Base-by-base conservation (phyloP, 2,329 filamentous ascomycete species). In the Fusarium sp. region DNA sequence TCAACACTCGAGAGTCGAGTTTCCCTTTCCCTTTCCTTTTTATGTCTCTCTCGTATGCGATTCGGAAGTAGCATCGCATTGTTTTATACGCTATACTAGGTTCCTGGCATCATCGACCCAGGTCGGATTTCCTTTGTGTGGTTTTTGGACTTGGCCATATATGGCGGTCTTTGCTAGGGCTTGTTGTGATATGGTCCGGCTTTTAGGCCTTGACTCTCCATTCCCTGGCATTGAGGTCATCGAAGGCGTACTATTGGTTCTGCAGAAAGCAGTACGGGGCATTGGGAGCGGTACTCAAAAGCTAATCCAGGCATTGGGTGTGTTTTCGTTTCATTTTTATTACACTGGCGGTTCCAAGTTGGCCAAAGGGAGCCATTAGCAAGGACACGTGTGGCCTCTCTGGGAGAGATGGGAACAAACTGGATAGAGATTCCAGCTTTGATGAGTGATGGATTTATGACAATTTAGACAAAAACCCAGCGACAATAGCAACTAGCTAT, bases 391-490 rank as follows among this genome's bases (percentile, higher is more conserved):
- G 51, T 34, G 3, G 57, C 40, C 38, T 44, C 28, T 42, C 9
- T 10, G 15, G 5, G 48, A 48, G 61, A 58, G 39, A 34, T 49
- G 46, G 58, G 58, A 63, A 70, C 7, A 26, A 56, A 53, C 67
- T 61, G 68, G 68, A 59, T 42, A 17, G 42, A 43, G 36, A 33
- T 38, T 61, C 68, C 55, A 54, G 58, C 58, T 61, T 49, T 70
- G 55, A 71, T 50, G 68, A 71, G 68, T 71, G 68, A 71, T 66
- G 68, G 68, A 58, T 71, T 70, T 63, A 71, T 56, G 68, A 71
- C 67, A 59, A 48, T 67, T 49, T 71, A 71, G 68, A 71, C 58
- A 71, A 68, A 65, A 69, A 42, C 58, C 34, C 39, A 65, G 68
- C 64, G 52, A 58, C 44, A 61, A 59, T 58, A 65, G 62, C 61